Conservation (phyloP, 495 filamentous ascomycete species). For the Penicillium canescens region DNA sequence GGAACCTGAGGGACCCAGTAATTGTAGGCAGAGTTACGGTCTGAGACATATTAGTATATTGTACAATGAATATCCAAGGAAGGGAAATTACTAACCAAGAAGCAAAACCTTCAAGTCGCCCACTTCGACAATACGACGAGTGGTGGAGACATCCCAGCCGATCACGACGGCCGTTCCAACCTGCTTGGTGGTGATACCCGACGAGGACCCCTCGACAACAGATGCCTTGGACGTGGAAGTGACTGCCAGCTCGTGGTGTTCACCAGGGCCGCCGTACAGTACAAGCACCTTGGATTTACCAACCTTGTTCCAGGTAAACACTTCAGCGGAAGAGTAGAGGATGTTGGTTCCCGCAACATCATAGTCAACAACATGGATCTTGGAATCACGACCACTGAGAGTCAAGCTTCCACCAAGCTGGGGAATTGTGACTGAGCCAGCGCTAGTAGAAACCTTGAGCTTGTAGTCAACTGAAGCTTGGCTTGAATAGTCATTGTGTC, state of each 20-base stretch:
- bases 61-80: background rate
- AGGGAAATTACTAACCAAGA: conserved; percentile 35
- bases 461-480: conserved; percentile 58
- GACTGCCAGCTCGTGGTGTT: conserved; percentile 69
- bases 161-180: conserved; percentile 50
- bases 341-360: conserved; percentile 61
- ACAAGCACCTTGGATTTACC: conserved; percentile 61
- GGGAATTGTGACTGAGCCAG: conserved; percentile 62
- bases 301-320: conserved; percentile 70
- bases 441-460: conserved; percentile 59
- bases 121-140: conserved; percentile 55
- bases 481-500: conserved; percentile 63
- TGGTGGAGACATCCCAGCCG: conserved; percentile 54
- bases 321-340: conserved; percentile 74
- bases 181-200: conserved; percentile 40
- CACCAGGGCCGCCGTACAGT: conserved; percentile 68
- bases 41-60: conserved; percentile 23
- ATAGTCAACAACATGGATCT: conserved; percentile 75
- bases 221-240: conserved; percentile 38
- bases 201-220: conserved; percentile 49
- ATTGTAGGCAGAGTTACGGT: conserved; percentile 73
- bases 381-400: conserved; percentile 72
- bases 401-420: conserved; percentile 61
- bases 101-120: conserved; percentile 57
- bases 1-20: conserved; percentile 67